Base-by-base conservation (phyloP, 345 rosid genomes). In the Microcos paniculata region DNA sequence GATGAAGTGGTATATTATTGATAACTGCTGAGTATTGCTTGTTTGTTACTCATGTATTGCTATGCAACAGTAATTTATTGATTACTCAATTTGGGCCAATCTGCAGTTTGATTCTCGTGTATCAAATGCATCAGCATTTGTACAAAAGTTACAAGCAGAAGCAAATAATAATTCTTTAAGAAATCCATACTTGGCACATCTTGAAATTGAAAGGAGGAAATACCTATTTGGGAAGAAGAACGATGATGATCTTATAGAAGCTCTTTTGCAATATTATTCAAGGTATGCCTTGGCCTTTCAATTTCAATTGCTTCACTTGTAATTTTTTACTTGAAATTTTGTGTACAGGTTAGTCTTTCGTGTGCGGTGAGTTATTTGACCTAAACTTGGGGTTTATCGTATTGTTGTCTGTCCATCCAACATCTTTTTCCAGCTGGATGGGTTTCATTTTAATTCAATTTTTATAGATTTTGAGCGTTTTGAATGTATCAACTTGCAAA, bases 161-260 rank as follows among this genome's bases (percentile, higher is more conserved):
- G 70, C 85, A 59, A 81, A 76, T 52, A 77, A 83, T 84, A 81
- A 84, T 74, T 83, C 79, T 62, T 15, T 88, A 82, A 90, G 98
- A 82, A 82, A 94, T 76, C 94, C 94, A 4, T 80, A 84, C 84
- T 83, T 96, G 89, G 94, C 97, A 33, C 80, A 56, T 75, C 89
- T 96, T 80, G 99, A 96, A 86, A 89, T 94, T 80, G 91, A 87
- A 84, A 89, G 91, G 89, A 90, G 93, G 82, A 92, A 88, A 84
- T 81, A 81, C 62, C 75, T 96, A 55, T 83, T 73, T 84, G 97
- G 98, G 79, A 92, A 88, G 81, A 88, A 83, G 62, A 91, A 88
- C 14, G 77, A 84, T 73, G 77, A 82, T 69, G 87, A 85, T 77
- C 76, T 92, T 52, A 70, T 90, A 78, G 90, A 88, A 70, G 85